Evolutionary conservation across 1,284 basidiomycete species (phyloP), one percentile per base, ranked within the genome.

Genomic region (Malassezia pachydermatis): DNA sequence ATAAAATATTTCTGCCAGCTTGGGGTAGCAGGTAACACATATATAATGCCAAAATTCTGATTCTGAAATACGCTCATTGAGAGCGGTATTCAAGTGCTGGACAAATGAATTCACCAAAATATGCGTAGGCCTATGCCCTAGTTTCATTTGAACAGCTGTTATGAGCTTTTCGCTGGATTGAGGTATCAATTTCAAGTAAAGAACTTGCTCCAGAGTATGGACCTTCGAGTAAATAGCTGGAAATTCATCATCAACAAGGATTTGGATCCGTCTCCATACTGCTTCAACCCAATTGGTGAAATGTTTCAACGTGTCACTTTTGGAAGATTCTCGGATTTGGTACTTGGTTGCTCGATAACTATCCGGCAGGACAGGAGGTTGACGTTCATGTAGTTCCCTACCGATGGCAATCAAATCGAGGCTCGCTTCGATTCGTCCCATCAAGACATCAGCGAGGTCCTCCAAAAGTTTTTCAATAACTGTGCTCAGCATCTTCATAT

Each of bases 231-330:
- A 37, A 10, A 52, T 46, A 1, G 50, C 22, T 19, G 44, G 27
- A 23, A 47, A 35, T 30, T 52, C 50, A 23, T 47, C 45, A 17
- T 47, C 50, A 25, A 52, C 24, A 9, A 52, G 32, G n/a, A 40
- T 22, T 19, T 28, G 44, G 2, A 52, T 16, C 3, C 39, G 39
- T 13, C 29, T 17, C 33, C 40, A 52, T 2, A 43, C 25, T 3
- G 19, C 23, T 5, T 16, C 17, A 11, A 20, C 17, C 45, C 45
- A 47, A 9, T 34, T 29, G 7, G n/a, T n/a, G 19, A 13, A 10
- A 5, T 19, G 34, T n/a, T n/a, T n/a, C n/a, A n/a, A n/a, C n/a
- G n/a, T n/a, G n/a, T n/a, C n/a, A 32, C 13, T 13, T 13, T n/a
- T 43, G 29, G 8, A 41, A 3, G 14, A 30, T 5, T 11, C 7